These are phyloP conservation scores for Afroboletus lepidellus DNA, from an alignment of 1,284 basidiomycete species.

Conservation along the genomic window DNA sequence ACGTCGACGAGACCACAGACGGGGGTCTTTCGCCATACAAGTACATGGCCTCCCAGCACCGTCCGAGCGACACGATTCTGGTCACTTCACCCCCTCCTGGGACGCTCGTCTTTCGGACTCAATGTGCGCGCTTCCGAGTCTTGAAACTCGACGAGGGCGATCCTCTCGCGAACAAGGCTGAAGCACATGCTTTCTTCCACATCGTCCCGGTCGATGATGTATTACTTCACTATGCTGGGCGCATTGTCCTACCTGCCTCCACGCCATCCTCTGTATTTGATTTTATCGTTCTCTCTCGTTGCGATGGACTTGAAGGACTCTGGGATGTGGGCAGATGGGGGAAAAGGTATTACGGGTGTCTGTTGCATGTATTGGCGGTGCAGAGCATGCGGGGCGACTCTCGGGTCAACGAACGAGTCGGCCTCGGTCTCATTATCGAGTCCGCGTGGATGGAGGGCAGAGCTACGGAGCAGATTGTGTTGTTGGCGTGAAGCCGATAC, in stretches of 20 bases:
- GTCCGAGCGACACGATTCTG: slow-evolving; percentile 1
- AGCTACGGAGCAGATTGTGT: slow-evolving; percentile 6
- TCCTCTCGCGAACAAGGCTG: neutral
- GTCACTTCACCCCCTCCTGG: slow-evolving; percentile 5
- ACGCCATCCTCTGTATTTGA: slow-evolving; percentile 13
- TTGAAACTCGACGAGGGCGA: neutral
- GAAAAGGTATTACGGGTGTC: slow-evolving; percentile 13
- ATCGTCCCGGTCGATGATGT: slow-evolving; percentile 5
- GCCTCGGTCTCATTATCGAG: slow-evolving; percentile 15
- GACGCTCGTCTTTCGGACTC: slow-evolving; percentile 26
- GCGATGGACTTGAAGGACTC: slow-evolving; percentile 1
- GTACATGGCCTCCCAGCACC: slow-evolving; percentile 1
- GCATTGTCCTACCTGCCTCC: slow-evolving; percentile 17
- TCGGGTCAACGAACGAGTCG: slow-evolving; percentile 13
- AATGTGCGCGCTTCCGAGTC: slow-evolving; percentile 9
- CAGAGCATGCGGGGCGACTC: neutral
- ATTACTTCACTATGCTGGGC: slow-evolving; percentile 9
- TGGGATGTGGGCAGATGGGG: slow-evolving; percentile 16
- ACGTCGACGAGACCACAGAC: neutral
- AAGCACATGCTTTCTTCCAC: slow-evolving; percentile 15
- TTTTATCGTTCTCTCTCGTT: slow-evolving; percentile 23
- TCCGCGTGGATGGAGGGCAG: slow-evolving; percentile 11
- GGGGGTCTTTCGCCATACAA: neutral
- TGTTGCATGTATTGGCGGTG: slow-evolving; percentile 26
- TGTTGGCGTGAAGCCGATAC: slow-evolving; percentile 13